These are phyloP conservation scores for Clitopilus hobsonii DNA, from an alignment of 768 basidiomycete genomes.

Conservation along the genomic window DNA sequence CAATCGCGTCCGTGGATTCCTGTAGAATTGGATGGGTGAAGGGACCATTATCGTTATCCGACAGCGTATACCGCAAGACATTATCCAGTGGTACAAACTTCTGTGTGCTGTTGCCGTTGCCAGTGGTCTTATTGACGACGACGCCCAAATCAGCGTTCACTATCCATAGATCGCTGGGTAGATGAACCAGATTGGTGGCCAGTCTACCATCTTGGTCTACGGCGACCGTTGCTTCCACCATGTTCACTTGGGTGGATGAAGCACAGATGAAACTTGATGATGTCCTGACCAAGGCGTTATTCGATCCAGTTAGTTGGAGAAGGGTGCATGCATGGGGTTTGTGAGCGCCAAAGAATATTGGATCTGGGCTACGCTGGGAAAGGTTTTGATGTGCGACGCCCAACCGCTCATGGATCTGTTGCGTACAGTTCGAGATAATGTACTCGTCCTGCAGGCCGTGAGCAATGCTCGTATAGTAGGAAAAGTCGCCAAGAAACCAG, in stretches of 20 bases:
- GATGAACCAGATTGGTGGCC: not conserved
- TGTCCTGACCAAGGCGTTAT: not conserved
- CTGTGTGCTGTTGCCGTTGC: not conserved
- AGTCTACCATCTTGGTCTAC: not conserved
- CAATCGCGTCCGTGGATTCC: not conserved
- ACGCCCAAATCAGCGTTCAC: constrained; percentile 8
- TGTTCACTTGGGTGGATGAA: not conserved
- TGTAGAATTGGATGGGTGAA: constrained; percentile 8
- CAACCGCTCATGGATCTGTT: not conserved
- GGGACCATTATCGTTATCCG: not conserved
- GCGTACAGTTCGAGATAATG: not conserved
- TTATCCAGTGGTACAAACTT: not conserved
- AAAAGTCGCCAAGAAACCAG: too few species aligned
- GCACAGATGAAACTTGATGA: too few species aligned
- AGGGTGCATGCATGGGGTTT: not conserved
- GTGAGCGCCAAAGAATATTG: not conserved
- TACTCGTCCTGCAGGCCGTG: not conserved
- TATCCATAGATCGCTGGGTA: not conserved
- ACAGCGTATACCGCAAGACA: constrained; percentile 11
- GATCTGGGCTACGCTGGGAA: not conserved
- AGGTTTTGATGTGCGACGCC: not conserved
- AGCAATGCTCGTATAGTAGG: too few species aligned
- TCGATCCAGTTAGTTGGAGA: not conserved
- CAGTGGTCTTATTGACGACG: not conserved
- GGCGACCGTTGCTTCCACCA: not conserved